Evolutionary conservation across 805 yeast species (phyloP).

Genomic region (Saccharomycopsis olivae): DNA sequence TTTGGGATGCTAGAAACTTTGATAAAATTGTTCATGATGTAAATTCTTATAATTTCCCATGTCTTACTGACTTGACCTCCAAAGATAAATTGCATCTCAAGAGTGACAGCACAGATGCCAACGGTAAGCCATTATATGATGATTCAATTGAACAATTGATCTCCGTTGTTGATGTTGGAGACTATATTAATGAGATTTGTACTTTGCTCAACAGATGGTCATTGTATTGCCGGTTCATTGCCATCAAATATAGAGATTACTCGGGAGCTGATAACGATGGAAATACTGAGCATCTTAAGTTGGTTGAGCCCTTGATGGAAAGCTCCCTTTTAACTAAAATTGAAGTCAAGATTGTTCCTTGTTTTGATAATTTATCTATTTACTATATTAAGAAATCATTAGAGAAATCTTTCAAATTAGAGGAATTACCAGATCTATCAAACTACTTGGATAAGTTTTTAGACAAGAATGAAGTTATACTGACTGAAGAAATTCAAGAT

Average conservation of each 20-base stretch:
- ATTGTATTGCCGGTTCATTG: constrained; percentile 61
- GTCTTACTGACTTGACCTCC: constrained; percentile 18
- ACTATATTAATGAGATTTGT: constrained; percentile 57
- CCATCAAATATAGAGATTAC: constrained; percentile 53
- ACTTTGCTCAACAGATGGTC: constrained; percentile 81
- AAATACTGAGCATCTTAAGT: constrained; percentile 12
- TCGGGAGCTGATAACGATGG: constrained; percentile 1
- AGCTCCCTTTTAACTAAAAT: constrained; percentile 51
- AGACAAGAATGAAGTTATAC: too few relatives aligned
- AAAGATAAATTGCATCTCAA: constrained; percentile 12
- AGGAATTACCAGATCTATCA: constrained; percentile 48
- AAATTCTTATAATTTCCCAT: constrained; percentile 42
- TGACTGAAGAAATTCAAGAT: not conserved
- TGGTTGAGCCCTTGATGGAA: constrained; percentile 43
- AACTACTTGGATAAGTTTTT: not conserved
- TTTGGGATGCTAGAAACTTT: constrained; percentile 60
- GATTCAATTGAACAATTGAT: constrained; percentile 26
- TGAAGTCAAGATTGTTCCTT: constrained; percentile 39
- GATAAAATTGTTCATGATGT: constrained; percentile 46
- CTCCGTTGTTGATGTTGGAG: constrained; percentile 58
- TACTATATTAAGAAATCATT: constrained; percentile 69
- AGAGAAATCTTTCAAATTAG: constrained; percentile 71
- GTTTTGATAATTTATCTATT: constrained; percentile 51
- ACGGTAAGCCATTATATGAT: constrained; percentile 25
- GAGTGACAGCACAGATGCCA: constrained; percentile 21